Percentiles rank a stretch among this genome's conserved stretches.
Evolutionary conservation across 352 stramenopile species (phyloP).

Genomic region (Phytopythium mirpurense): DNA sequence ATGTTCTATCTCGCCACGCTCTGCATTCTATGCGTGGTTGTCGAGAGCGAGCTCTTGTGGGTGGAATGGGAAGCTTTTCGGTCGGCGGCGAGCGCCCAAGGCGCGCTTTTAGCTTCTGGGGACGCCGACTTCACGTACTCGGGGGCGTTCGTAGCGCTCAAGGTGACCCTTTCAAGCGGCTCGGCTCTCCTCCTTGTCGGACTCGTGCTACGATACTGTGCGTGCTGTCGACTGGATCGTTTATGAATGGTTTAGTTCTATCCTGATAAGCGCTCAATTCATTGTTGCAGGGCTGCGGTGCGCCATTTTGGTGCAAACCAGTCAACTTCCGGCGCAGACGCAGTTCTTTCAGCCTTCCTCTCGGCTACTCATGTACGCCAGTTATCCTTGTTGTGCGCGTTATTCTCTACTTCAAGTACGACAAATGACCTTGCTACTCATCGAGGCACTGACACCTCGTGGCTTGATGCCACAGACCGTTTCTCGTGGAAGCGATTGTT

Average conservation of each 20-base stretch:
- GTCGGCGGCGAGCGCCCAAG: slow-evolving; percentile 1
- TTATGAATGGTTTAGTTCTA: no score
- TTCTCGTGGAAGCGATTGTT: slow-evolving; percentile 33
- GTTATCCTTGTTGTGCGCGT: neutral
- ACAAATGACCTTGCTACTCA: neutral
- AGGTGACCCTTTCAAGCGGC: slow-evolving; percentile 27
- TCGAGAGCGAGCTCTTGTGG: slow-evolving; percentile 53
- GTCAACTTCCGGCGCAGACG: slow-evolving; percentile 23
- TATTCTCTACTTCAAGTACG: no score
- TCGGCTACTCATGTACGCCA: slow-evolving; percentile 23
- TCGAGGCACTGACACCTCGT: neutral
- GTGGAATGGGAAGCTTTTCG: slow-evolving; percentile 18
- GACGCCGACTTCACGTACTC: slow-evolving; percentile 12
- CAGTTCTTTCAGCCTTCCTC: slow-evolving; percentile 35
- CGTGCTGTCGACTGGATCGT: no score
- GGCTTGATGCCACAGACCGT: slow-evolving; percentile 16
- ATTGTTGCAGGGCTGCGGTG: slow-evolving; percentile 21
- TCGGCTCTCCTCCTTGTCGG: slow-evolving; percentile 29
- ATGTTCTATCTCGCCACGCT: slow-evolving; percentile 36
- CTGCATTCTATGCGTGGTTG: slow-evolving; percentile 28
- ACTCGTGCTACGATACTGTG: slow-evolving; percentile 45
- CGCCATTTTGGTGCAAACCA: slow-evolving; percentile 36
- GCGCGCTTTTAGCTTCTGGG: neutral
- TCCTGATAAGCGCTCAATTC: neutral
- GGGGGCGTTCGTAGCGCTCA: slow-evolving; percentile 25